A percentile compares a stretch with the other conserved stretches of the same genome.
These are phyloP conservation scores for Fusarium staphyleae DNA, from an alignment of 2,329 filamentous ascomycete genomes.

Conservation along the genomic window DNA sequence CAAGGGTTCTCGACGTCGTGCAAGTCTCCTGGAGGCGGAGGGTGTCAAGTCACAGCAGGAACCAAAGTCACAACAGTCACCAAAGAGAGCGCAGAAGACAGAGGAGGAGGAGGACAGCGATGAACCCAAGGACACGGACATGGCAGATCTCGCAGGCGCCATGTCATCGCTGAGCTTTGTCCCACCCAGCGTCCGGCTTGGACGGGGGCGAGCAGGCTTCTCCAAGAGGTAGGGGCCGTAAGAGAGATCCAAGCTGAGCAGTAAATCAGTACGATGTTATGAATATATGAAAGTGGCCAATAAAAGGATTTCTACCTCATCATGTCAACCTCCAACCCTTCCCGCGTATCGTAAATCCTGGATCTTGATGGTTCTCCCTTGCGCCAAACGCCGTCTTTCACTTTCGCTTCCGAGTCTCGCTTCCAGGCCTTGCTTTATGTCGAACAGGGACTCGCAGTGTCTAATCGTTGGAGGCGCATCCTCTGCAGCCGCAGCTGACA, in stretches of 20 bases:
- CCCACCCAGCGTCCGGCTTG: constrained; percentile 71
- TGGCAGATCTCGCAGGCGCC: constrained; percentile 69
- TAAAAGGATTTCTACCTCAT: constrained; percentile 49
- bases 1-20: constrained; percentile 45
- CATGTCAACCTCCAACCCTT: constrained; percentile 15
- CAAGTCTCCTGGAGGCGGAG: constrained; percentile 44
- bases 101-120: constrained; percentile 31
- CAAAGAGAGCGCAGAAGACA: constrained; percentile 16
- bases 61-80: constrained; percentile 22
- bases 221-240: constrained; percentile 51
- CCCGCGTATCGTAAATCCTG: constrained; percentile 11
- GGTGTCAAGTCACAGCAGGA: constrained; percentile 24
- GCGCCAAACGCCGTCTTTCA: constrained; percentile 39
- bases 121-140: constrained; percentile 55
- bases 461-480: constrained; percentile 86
- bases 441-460: not conserved
- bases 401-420: not conserved
- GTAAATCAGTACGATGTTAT: constrained; percentile 47
- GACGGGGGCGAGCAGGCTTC: constrained; percentile 63
- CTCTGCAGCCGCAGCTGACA: constrained; percentile 92
- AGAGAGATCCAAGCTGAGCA: constrained; percentile 32
- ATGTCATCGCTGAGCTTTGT: constrained; percentile 78
- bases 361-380: constrained; percentile 23
- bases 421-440: not conserved
- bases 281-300: constrained; percentile 41